These are phyloP conservation scores for Skeletonema marinoi DNA, from an alignment of 108 stramenopile species.

Conservation along the genomic window DNA sequence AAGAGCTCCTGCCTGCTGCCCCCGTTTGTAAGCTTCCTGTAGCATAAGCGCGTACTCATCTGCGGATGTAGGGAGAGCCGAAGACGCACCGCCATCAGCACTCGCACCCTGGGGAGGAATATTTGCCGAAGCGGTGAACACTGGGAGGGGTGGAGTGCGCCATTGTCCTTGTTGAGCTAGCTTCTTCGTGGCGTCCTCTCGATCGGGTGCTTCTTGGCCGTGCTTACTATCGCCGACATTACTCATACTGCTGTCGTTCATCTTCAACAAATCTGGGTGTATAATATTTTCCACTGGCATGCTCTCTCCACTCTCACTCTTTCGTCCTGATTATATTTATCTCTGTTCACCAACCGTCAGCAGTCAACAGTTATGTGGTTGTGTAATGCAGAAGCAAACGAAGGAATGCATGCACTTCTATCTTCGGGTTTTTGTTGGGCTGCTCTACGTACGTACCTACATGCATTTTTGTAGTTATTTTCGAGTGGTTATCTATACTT, in stretches of 20 bases:
- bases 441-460: too few relatives aligned
- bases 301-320: too few relatives aligned
- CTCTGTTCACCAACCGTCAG: too few relatives aligned
- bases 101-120: conserved; percentile 2
- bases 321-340: too few relatives aligned
- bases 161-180: conserved; percentile 84
- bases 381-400: too few relatives aligned
- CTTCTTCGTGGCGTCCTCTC: conserved; percentile 58
- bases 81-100: conserved; percentile 4
- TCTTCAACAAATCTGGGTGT: background rate
- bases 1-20: conserved; percentile 69
- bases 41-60: conserved; percentile 85
- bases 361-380: too few relatives aligned
- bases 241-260: background rate
- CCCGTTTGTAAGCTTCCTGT: conserved; percentile 82
- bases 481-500: background rate
- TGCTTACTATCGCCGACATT: background rate
- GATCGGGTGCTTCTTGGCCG: background rate
- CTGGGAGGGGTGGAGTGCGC: conserved; percentile 81
- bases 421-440: too few relatives aligned
- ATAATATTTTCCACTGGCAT: too few relatives aligned
- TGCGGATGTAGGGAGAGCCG: conserved; percentile 53
- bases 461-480: too few relatives aligned
- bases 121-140: conserved; percentile 47
- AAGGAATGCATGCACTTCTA: too few relatives aligned